Conservation (phyloP, 257 asterid genomes). For the Henckelia pumila region DNA sequence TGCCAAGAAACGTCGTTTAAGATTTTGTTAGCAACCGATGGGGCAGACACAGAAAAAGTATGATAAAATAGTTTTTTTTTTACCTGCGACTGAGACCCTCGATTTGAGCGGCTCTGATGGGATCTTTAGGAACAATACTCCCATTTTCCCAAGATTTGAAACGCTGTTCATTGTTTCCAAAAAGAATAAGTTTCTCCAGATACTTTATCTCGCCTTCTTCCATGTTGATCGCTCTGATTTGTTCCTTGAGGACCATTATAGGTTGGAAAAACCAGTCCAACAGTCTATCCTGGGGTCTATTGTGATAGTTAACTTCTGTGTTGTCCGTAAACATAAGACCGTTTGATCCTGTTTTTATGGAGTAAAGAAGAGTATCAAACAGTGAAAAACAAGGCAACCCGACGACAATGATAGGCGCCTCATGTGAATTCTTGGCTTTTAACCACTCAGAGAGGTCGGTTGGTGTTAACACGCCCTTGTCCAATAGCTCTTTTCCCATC, state of each 20-base stretch:
- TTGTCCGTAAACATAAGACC: constrained; percentile 69
- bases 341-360: constrained; percentile 62
- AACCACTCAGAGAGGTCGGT: constrained; percentile 76
- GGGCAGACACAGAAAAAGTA: neutral
- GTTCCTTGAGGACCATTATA: constrained; percentile 78
- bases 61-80: neutral
- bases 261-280: constrained; percentile 96
- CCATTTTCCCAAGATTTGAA: constrained; percentile 74
- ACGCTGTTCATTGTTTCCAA: constrained; percentile 55
- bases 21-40: neutral
- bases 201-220: constrained; percentile 69
- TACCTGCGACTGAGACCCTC: constrained; percentile 92
- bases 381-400: constrained; percentile 80
- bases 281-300: constrained; percentile 80
- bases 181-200: constrained; percentile 65
- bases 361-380: constrained; percentile 50
- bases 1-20: constrained; percentile 29
- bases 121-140: constrained; percentile 49
- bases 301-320: constrained; percentile 68
- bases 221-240: constrained; percentile 57
- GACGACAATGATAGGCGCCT: constrained; percentile 44
- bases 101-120: constrained; percentile 83
- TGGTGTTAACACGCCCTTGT: constrained; percentile 44
- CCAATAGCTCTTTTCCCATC: constrained; percentile 63
- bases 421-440: constrained; percentile 55